These are phyloP conservation scores for Hypoxylon cercidicola DNA, from an alignment of 495 filamentous ascomycete genomes.

Conservation along the genomic window DNA sequence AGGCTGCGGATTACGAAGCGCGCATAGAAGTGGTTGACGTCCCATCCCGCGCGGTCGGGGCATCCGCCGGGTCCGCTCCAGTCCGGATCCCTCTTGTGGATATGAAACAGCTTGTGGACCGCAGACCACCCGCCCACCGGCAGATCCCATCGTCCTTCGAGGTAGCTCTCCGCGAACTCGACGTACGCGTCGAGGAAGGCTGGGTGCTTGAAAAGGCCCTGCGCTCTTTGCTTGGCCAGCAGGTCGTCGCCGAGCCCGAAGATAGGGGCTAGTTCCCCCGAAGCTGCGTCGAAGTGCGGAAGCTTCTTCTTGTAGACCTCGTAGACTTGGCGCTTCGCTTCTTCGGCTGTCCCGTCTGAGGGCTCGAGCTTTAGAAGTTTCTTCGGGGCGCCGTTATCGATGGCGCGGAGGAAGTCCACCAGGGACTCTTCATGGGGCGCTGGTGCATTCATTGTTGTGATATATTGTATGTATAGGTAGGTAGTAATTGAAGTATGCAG, in stretches of 20 bases:
- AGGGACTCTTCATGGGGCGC: neutral
- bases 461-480: neutral
- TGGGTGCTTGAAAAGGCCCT: slow-evolving; percentile 34
- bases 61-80: neutral
- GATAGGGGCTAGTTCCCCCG: slow-evolving; percentile 42
- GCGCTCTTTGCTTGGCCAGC: slow-evolving; percentile 26
- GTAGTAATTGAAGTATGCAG: no score
- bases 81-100: neutral
- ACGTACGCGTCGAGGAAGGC: slow-evolving; percentile 9
- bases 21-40: slow-evolving; percentile 28
- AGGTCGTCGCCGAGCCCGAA: slow-evolving; percentile 42
- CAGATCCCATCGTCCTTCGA: slow-evolving; percentile 21
- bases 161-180: slow-evolving; percentile 30
- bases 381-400: neutral
- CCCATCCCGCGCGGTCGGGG: slow-evolving; percentile 6
- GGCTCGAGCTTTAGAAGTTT: neutral
- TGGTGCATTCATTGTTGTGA: neutral
- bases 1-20: slow-evolving; percentile 30
- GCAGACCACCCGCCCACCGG: slow-evolving; percentile 23
- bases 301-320: slow-evolving; percentile 24
- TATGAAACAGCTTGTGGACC: slow-evolving; percentile 16
- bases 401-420: neutral
- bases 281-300: slow-evolving; percentile 15
- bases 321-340: slow-evolving; percentile 16
- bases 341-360: slow-evolving; percentile 20